These are phyloP conservation scores for Allium cepa DNA, from an alignment of 106 monocot genomes.

Conservation along the genomic window DNA sequence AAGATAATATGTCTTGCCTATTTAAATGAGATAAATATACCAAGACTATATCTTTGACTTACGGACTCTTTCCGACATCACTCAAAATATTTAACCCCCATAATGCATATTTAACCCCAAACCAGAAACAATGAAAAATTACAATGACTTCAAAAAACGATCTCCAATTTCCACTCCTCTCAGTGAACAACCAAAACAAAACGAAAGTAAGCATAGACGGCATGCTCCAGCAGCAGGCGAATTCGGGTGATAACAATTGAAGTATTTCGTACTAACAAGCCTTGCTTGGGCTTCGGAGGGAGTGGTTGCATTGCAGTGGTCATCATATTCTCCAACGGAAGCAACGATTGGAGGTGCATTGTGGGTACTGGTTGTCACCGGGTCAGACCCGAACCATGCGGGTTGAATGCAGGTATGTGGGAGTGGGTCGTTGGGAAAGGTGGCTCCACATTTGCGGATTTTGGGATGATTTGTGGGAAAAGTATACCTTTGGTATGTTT, in stretches of 20 bases:
- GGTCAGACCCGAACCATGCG: slow-evolving; percentile 13
- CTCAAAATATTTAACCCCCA: no score
- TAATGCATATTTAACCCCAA: no score
- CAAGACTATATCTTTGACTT: no score
- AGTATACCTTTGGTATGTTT: slow-evolving; percentile 64
- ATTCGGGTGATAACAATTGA: slow-evolving; percentile 51
- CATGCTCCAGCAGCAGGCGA: slow-evolving; percentile 39
- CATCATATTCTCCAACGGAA: slow-evolving; percentile 32
- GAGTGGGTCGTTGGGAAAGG: slow-evolving; percentile 22
- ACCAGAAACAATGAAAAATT: no score
- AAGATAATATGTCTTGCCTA: no score
- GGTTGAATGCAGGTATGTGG: slow-evolving; percentile 19
- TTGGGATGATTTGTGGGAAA: slow-evolving; percentile 62
- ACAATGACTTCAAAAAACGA: no score
- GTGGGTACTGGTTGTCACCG: neutral
- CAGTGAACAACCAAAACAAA: no score
- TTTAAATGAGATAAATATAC: no score
- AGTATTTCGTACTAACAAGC: slow-evolving; percentile 48
- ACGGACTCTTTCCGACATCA: no score
- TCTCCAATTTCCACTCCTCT: no score
- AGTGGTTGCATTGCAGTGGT: slow-evolving; percentile 31
- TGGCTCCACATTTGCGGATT: slow-evolving; percentile 27
- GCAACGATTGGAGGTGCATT: slow-evolving; percentile 2
- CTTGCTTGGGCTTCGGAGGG: slow-evolving; percentile 46
- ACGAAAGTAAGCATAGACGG: slow-evolving; percentile 35